Conservation (phyloP, 805 yeast species). For the Pichia occidentalis region DNA sequence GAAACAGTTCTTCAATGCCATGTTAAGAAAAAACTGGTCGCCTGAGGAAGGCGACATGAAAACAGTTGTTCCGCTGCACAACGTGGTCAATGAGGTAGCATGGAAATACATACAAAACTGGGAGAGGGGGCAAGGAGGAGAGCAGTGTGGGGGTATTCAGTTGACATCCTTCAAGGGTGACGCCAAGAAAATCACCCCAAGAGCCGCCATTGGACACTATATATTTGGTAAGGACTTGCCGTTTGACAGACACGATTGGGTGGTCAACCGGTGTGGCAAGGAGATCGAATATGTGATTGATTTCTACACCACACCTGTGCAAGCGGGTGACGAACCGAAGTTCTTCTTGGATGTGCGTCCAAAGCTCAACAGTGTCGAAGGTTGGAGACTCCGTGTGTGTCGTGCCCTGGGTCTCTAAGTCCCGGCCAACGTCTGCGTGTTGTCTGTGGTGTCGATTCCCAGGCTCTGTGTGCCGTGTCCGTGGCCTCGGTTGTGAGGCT, state of each 20-base stretch:
- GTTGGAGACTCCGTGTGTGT: constrained; percentile 59
- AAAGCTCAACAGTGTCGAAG: constrained; percentile 76
- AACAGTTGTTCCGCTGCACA: constrained; percentile 89
- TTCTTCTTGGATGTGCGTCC: constrained; percentile 90
- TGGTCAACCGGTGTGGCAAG: constrained; percentile 75
- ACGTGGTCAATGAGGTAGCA: constrained; percentile 86
- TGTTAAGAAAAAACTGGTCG: constrained; percentile 84
- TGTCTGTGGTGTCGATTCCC: no score
- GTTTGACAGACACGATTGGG: constrained; percentile 97
- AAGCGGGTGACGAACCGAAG: constrained; percentile 42
- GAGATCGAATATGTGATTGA: constrained; percentile 88
- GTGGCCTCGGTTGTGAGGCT: no score
- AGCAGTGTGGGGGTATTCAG: constrained; percentile 76
- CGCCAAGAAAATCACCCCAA: constrained; percentile 75
- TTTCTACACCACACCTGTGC: constrained; percentile 45
- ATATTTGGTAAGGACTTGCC: constrained; percentile 68
- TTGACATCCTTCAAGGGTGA: constrained; percentile 87
- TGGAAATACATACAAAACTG: constrained; percentile 80
- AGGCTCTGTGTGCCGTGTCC: no score
- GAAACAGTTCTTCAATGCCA: constrained; percentile 89
- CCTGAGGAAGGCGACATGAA: constrained; percentile 81
- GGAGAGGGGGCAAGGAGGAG: constrained; percentile 61
- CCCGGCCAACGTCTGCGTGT: no score
- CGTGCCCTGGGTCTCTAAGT: constrained; percentile 54
- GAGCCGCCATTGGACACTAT: constrained; percentile 64